Percentiles rank a stretch among this genome's conserved stretches.
Conservation (phyloP, 768 basidiomycete species). For the Suillus tomentosus region DNA sequence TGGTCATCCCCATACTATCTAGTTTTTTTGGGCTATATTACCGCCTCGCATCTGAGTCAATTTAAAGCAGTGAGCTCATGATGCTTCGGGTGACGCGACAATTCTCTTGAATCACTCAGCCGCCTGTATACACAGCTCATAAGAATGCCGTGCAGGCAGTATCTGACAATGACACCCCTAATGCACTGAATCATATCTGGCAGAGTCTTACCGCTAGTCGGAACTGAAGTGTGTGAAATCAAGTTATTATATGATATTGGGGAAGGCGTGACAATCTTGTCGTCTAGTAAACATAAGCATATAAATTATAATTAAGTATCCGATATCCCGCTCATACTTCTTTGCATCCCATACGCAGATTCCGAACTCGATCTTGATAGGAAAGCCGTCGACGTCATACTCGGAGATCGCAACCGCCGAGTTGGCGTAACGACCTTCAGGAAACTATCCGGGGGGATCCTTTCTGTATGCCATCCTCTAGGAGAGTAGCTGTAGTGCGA, state of each 20-base stretch:
- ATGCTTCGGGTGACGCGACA: background rate
- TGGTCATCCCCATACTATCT: background rate
- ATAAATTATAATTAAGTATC: conserved; percentile 1
- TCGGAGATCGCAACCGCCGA: conserved; percentile 4
- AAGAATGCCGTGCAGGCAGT: background rate
- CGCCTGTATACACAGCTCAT: background rate
- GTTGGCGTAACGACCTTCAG: background rate
- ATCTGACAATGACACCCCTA: background rate
- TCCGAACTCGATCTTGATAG: conserved; percentile 1
- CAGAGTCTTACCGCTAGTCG: background rate
- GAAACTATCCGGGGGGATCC: background rate
- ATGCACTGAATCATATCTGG: background rate
- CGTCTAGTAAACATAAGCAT: background rate
- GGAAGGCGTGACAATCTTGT: background rate
- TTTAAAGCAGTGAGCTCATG: background rate
- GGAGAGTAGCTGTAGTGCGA: conserved; percentile 14
- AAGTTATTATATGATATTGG: conserved; percentile 1
- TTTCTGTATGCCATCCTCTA: conserved; percentile 1
- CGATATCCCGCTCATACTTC: background rate
- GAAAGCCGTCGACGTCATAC: conserved; percentile 6
- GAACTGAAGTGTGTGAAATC: background rate
- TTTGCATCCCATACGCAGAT: background rate
- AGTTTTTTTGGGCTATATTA: background rate
- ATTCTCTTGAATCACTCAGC: background rate
- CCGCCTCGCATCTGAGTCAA: background rate